Conservation (phyloP, 441 rosid genomes). For the Rhodomyrtus psidioides region DNA sequence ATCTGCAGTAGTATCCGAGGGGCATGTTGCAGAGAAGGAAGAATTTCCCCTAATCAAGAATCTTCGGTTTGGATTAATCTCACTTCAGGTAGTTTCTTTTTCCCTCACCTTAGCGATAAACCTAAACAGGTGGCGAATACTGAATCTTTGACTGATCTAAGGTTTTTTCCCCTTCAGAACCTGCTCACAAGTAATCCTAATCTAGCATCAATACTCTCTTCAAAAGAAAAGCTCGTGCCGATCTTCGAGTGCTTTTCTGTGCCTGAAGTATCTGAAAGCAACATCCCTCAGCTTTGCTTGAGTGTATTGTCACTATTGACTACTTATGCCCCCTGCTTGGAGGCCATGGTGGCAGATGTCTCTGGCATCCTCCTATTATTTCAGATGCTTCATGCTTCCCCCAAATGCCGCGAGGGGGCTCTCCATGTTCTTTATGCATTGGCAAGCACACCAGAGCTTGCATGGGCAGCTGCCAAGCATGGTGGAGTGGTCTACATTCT, state of each 20-base stretch:
- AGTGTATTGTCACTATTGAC: conserved; percentile 90
- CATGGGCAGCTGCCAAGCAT: conserved; percentile 99
- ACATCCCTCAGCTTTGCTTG: conserved; percentile 89
- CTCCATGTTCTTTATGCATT: conserved; percentile 99
- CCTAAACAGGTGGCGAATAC: neutral
- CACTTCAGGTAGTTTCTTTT: conserved; percentile 61
- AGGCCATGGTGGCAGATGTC: conserved; percentile 99
- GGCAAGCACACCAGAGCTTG: conserved; percentile 99
- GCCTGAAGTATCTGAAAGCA: conserved; percentile 67
- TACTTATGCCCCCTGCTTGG: conserved; percentile 94
- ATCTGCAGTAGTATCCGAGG: conserved; percentile 34
- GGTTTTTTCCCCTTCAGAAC: conserved; percentile 41
- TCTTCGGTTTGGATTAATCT: conserved; percentile 75
- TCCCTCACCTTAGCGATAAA: neutral
- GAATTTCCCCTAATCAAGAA: conserved; percentile 43
- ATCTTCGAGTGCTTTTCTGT: conserved; percentile 93
- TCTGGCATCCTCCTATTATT: conserved; percentile 92
- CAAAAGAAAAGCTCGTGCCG: conserved; percentile 85
- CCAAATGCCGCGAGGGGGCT: conserved; percentile 91
- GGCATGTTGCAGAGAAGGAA: conserved; percentile 39
- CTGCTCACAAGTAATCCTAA: conserved; percentile 76
- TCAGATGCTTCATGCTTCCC: conserved; percentile 94
- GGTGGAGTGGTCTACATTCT: conserved; percentile 98
- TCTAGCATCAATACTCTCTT: conserved; percentile 89
- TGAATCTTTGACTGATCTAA: neutral